Evolutionary conservation across 2,329 filamentous ascomycete genomes (phyloP).

Genomic region (Penicillium sp.): DNA sequence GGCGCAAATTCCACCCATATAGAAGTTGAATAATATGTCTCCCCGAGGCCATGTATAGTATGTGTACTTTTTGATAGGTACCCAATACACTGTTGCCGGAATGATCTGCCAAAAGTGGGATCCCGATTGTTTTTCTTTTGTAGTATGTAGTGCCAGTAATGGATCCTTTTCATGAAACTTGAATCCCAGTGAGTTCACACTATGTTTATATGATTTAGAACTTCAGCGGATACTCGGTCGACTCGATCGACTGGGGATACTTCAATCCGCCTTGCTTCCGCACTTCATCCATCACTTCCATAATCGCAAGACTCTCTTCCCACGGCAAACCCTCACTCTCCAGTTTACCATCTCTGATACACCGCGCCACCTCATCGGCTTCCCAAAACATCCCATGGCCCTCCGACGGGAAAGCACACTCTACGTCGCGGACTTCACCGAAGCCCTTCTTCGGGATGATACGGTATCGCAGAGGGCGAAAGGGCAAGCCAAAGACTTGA

Average conservation of each 20-base stretch:
- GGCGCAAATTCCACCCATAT: slow-evolving; percentile 18
- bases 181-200: no score
- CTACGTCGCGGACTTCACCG: slow-evolving; percentile 41
- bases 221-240: slow-evolving; percentile 48
- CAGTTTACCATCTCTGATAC: slow-evolving; percentile 67
- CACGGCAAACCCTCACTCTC: slow-evolving; percentile 66
- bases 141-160: no score
- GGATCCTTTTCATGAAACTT: no score
- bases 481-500: slow-evolving; percentile 68
- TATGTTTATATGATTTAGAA: slow-evolving; percentile 22
- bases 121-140: no score
- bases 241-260: slow-evolving; percentile 64
- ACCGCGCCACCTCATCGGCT: slow-evolving; percentile 70
- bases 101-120: slow-evolving; percentile 1
- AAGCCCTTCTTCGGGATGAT: slow-evolving; percentile 53
- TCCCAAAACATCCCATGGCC: slow-evolving; percentile 89
- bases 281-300: slow-evolving; percentile 72
- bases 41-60: slow-evolving; percentile 32
- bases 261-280: slow-evolving; percentile 56
- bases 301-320: slow-evolving; percentile 75
- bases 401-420: slow-evolving; percentile 46
- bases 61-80: slow-evolving; percentile 18
- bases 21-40: slow-evolving; percentile 18
- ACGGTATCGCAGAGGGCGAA: slow-evolving; percentile 59
- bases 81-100: slow-evolving; percentile 15